Percentiles rank a stretch among this genome's conserved stretches.
Evolutionary conservation across 139 green algal species (phyloP).

Genomic region (Edaphochlamys debaryana): DNA sequence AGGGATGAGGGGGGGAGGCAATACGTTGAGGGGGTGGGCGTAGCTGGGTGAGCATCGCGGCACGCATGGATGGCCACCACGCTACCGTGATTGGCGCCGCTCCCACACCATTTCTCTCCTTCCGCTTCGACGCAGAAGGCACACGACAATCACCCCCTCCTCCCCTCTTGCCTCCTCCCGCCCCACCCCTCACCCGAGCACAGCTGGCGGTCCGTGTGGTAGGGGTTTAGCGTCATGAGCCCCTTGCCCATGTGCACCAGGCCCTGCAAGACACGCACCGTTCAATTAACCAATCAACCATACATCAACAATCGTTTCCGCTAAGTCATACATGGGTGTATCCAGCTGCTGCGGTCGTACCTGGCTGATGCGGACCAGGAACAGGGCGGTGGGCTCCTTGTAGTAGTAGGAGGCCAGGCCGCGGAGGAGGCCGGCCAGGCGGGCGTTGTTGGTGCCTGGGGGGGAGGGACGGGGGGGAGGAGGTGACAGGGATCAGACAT

Average conservation of each 20-base stretch:
- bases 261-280: too few species aligned
- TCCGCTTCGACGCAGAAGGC: too few species aligned
- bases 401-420: conserved; percentile 95
- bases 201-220: conserved; percentile 91
- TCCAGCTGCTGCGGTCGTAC: too few species aligned
- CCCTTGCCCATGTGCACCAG: conserved; percentile 98
- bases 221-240: conserved; percentile 91
- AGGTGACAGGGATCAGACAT: not conserved
- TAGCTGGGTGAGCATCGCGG: too few species aligned
- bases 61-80: not conserved
- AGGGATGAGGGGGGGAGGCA: too few species aligned
- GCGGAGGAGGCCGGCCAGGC: conserved; percentile 85
- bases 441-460: conserved; percentile 97
- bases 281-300: too few species aligned
- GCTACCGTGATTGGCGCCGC: not conserved
- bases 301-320: too few species aligned
- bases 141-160: too few species aligned
- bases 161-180: not conserved
- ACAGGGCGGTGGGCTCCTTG: conserved; percentile 96
- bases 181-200: conserved; percentile 75
- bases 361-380: conserved; percentile 78
- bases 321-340: too few species aligned
- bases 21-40: too few species aligned
- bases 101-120: too few species aligned
- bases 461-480: not conserved